Base-by-base conservation (phyloP, 139 green algal species). In the Chlamydomonas sp. region DNA sequence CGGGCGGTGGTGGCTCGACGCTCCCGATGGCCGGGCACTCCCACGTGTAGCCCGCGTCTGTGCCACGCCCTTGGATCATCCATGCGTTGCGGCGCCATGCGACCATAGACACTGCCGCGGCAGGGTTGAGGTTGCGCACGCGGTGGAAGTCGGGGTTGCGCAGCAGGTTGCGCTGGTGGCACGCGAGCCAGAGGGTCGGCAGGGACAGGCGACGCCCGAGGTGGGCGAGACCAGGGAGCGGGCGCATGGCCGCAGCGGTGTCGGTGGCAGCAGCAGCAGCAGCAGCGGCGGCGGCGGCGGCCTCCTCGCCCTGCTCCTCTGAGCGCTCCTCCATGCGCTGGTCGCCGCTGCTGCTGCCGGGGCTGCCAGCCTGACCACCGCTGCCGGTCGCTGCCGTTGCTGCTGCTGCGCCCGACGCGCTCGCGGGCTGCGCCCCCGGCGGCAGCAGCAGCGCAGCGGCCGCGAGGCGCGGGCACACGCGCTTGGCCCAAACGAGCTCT, bases 101-200 rank as follows among this genome's bases (percentile, higher is more conserved):
- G 26, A 20, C 54, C 54, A 36, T 22, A 10, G 54, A 8, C 54
- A 64, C 54, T 26, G 24, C 30, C 8, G 54, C 54, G 16, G 16
- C 22, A 33, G 16, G 8, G 24, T 20, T 6, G 6, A 64, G 16
- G 24, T 36, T 64, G 54, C 34, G 30, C 54, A 20, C 54, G 6
- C 34, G 22, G 8, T 10, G 30, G 54, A 64, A 64, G 54, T 6
- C 20, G 26, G 54, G 54, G 54, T 64, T 64, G 22, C 54, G 22
- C 8, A 64, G 54, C 24, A 64, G 34, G 54, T 64, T 64, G 54
- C 54, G 54, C 26, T 64, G 10, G 34, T 64, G 54, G 54, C 30
- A 64, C 6, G 54, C 54, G 34, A 64, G 54, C 54, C 54, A 64
- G 24, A 64, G 26, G 8, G 30, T 10, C 13, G 43, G 43, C 43